These are phyloP conservation scores for Eucalyptus polybractea DNA, from an alignment of 345 rosid genomes.

Conservation along the genomic window DNA sequence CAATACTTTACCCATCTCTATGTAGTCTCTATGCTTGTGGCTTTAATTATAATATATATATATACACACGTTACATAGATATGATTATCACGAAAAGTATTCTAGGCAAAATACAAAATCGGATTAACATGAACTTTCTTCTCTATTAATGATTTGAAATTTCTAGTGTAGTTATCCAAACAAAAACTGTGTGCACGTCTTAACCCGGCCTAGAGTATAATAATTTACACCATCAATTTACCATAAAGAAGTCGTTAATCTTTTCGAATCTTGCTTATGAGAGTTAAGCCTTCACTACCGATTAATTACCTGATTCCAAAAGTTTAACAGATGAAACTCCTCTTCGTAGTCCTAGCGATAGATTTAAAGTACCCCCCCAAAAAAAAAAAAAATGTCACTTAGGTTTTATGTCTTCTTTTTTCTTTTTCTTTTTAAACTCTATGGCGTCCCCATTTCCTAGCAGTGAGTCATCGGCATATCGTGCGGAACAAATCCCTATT, in stretches of 20 bases:
- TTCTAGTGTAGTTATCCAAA: background rate
- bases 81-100: no score
- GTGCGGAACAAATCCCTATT: background rate
- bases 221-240: background rate
- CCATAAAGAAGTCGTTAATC: background rate
- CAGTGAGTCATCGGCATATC: background rate
- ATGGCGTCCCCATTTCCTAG: background rate
- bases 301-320: background rate
- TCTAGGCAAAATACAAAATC: no score
- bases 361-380: background rate
- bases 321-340: background rate
- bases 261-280: background rate
- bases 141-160: background rate
- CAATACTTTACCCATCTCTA: background rate
- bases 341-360: background rate
- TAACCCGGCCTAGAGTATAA: background rate
- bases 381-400: background rate
- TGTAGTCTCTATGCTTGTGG: background rate
- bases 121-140: background rate
- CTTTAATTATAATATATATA: no score
- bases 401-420: fast-evolving
- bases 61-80: no score
- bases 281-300: background rate
- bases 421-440: background rate
- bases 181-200: background rate